Base-by-base conservation (phyloP, 2,329 filamentous ascomycete species). In the Diaporthe sp. region DNA sequence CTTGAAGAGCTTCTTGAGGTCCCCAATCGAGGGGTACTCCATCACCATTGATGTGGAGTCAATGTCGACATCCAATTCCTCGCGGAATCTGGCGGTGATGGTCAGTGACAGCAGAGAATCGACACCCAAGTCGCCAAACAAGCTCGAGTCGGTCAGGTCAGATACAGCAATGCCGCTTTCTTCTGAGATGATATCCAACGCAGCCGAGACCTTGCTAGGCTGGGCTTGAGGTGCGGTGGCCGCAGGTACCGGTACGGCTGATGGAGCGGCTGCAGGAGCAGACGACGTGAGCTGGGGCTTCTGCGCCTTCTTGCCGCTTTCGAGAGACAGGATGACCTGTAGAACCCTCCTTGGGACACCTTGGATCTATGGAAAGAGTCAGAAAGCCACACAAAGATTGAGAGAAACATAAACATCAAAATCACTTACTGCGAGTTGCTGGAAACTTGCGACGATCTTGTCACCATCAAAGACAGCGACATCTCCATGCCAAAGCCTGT, bases 391-490 rank as follows among this genome's bases (percentile, higher is more conserved):
- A 10, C 2, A 25, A 13, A 15, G 17, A 13, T 1, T 19, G 9
- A n/a, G 5, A 1, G 12, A 5, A 28, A 19, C 2, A 3, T 10
- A 2, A 6, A 9, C 8, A 13, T n/a, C 7, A 15, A 12, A 75
- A 93, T 85, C 30, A 92, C 86, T 78, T 89, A 89, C 78, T 92
- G 91, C 45, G 91, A 91, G 72, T 92, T 92, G 78, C 89, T 87
- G 81, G 33, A 82, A 80, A 8, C 88, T 79, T 60, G 85, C 88
- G 17, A 89, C 85, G 50, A 89, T 83, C 71, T 80, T 83, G 40
- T 89, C 87, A 50, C 86, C 85, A 35, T 90, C 86, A 71, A 90
- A 89, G 76, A 90, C 82, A 74, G 89, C 89, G 15, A 87, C 87
- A 75, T 91, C 87, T 54, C 89, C 89, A 50, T 85, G 83, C 80